Conservation (phyloP, 352 stramenopile species). For the Aphanomyces euteiches region DNA sequence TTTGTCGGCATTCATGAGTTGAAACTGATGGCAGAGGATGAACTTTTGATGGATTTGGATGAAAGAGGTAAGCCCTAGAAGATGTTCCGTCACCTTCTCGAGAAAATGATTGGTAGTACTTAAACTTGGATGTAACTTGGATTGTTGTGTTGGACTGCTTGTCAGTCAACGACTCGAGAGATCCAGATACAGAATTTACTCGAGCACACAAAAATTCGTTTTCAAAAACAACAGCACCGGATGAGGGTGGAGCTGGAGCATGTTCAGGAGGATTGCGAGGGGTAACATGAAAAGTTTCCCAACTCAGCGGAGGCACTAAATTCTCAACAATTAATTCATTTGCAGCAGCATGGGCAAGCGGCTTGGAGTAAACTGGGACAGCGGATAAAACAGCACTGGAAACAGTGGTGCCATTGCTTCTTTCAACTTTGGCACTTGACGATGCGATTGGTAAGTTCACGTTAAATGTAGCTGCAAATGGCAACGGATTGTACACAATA, state of each 20-base stretch:
- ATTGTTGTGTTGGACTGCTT: constrained; percentile 66
- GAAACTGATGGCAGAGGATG: constrained; percentile 38
- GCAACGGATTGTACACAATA: constrained; percentile 66
- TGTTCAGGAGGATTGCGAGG: background rate
- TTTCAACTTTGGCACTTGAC: constrained; percentile 41
- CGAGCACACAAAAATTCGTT: constrained; percentile 54
- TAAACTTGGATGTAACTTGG: constrained; percentile 44
- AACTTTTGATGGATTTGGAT: constrained; percentile 75
- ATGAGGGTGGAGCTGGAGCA: too few species aligned
- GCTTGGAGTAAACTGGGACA: constrained; percentile 39
- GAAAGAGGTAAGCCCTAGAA: constrained; percentile 98
- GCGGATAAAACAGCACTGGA: constrained; percentile 48
- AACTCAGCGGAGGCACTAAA: constrained; percentile 56
- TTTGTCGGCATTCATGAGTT: too few species aligned
- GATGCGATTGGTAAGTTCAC: constrained; percentile 57
- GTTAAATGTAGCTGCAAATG: constrained; percentile 52
- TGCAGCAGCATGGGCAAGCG: constrained; percentile 34
- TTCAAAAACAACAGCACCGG: constrained; percentile 46
- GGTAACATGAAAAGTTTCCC: constrained; percentile 30
- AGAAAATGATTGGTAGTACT: constrained; percentile 58
- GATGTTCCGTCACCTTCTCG: constrained; percentile 43
- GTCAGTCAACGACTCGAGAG: constrained; percentile 59
- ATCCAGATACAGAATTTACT: constrained; percentile 52
- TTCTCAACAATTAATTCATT: constrained; percentile 67
- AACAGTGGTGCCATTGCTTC: constrained; percentile 39